Base-by-base conservation (phyloP, 768 basidiomycete genomes). In the Rhizopogon rudus region DNA sequence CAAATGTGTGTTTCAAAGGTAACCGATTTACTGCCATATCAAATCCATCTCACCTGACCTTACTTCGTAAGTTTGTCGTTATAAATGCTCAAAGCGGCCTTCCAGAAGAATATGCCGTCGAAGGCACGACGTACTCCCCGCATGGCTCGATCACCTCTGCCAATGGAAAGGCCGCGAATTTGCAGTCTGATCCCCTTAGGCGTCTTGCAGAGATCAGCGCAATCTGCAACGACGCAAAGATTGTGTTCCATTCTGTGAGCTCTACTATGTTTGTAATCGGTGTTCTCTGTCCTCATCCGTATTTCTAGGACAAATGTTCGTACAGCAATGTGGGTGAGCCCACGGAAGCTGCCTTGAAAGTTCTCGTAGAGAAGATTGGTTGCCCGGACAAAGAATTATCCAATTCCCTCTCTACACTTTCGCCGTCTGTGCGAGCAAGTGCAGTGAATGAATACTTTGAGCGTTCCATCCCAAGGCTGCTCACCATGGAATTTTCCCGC, bases 401-500 rank as follows among this genome's bases (percentile, higher is more conserved):
- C 50, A 77, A 83, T 57, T 79, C 84, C 4, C 75, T 95, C 42
- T 50, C 78, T 2, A 68, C 73, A 41, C 76, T 95, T 22, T 67
- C 81, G 2, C 80, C 80, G 40, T 69, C 77, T 16, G 74, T 72
- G 39, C 89, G 95, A 52, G 87, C 89, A 50, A 91, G 82, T 61
- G 93, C 88, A 37, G 79, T 98, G 73, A 94, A 88, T 76, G 87
- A 90, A 37, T 79, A 84, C 71, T 87, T 92, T 69, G 92, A 93
- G 60, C 75, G 76, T 51, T 77, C 74, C 14, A 87, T 92, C 65
- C 77, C 84, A 16, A 86, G 94, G 55, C 80, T 97, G 13, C 75
- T 97, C 62, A 99, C 95, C 7, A 96, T 99, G 70, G 96, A 99
- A 71, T 98, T 99, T 73, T 92, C 94, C 20, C 86, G 96, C 17